phyloP scores from a whole-genome alignment of 129 eudicot species.

The Centrapalus pauciflorus region DNA sequence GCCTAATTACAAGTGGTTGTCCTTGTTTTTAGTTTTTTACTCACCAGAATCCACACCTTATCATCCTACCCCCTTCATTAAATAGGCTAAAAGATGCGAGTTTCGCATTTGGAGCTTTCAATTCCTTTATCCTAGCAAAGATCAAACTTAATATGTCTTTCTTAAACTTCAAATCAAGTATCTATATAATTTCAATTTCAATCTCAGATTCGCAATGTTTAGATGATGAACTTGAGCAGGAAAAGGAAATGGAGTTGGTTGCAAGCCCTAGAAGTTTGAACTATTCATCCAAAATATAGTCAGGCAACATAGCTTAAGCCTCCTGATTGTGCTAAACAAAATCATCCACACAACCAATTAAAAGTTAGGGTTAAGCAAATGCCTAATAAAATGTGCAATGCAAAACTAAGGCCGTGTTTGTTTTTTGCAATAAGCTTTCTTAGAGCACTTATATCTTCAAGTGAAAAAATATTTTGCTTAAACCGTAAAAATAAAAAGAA shows the following conservation, averaged over 20 bases:
- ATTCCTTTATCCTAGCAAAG: not conserved
- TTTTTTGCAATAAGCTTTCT: too few relatives aligned
- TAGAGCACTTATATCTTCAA: too few relatives aligned
- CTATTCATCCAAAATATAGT: not conserved
- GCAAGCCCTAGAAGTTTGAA: not conserved
- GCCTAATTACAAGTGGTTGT: too few relatives aligned
- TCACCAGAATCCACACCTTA: not conserved
- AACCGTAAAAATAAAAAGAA: too few relatives aligned
- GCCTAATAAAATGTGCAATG: not conserved
- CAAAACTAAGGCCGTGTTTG: too few relatives aligned
- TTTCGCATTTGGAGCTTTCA: too few relatives aligned
- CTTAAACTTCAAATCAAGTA: not conserved
- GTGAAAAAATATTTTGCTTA: too few relatives aligned
- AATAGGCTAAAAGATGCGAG: not conserved
- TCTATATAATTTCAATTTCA: too few relatives aligned
- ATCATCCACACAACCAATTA: not conserved
- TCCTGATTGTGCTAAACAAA: not conserved
- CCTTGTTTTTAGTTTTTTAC: too few relatives aligned
- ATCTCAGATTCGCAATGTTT: too few relatives aligned
- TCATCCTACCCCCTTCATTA: not conserved
- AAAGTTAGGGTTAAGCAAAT: not conserved
- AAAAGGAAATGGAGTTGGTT: constrained; percentile 3
- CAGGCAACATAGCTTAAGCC: not conserved
- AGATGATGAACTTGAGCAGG: too few relatives aligned
- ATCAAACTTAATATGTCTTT: not conserved